These are phyloP conservation scores for Avena eriantha DNA, from an alignment of 176 grass and related monocot species.

Conservation along the genomic window DNA sequence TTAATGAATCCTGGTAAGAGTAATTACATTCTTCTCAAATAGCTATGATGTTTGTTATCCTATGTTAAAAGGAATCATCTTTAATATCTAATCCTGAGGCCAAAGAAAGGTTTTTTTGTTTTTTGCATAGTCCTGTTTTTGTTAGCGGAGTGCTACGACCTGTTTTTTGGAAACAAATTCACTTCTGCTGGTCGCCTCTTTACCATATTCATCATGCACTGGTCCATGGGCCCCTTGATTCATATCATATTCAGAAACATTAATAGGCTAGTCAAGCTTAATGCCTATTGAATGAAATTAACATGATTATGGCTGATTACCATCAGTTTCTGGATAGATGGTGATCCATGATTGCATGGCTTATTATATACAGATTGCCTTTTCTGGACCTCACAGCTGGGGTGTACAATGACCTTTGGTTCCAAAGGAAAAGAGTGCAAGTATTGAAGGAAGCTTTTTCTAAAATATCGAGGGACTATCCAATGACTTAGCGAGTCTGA, in stretches of 20 bases:
- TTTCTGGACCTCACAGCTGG: not conserved
- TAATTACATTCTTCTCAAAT: constrained; percentile 4
- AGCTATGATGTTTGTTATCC: not conserved
- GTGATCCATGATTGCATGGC: not conserved
- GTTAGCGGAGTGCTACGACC: not conserved
- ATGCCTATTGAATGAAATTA: not conserved
- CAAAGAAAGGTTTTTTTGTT: not conserved
- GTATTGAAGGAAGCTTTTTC: not conserved
- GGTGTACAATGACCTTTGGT: not conserved
- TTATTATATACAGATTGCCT: not conserved
- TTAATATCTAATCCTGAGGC: not conserved
- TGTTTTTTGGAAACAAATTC: not conserved
- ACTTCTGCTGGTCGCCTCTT: not conserved
- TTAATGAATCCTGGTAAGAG: not conserved
- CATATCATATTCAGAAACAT: not conserved
- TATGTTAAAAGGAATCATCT: not conserved
- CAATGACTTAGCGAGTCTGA: not conserved
- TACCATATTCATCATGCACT: not conserved
- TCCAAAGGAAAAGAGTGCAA: not conserved
- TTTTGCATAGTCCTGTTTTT: not conserved
- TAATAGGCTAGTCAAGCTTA: not conserved
- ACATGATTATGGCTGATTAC: not conserved
- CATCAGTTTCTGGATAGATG: not conserved
- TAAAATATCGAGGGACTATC: not conserved
- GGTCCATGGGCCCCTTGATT: constrained; percentile 3